Evolutionary conservation across 306 rosid species (phyloP).

Genomic region (Glycine tomentella): DNA sequence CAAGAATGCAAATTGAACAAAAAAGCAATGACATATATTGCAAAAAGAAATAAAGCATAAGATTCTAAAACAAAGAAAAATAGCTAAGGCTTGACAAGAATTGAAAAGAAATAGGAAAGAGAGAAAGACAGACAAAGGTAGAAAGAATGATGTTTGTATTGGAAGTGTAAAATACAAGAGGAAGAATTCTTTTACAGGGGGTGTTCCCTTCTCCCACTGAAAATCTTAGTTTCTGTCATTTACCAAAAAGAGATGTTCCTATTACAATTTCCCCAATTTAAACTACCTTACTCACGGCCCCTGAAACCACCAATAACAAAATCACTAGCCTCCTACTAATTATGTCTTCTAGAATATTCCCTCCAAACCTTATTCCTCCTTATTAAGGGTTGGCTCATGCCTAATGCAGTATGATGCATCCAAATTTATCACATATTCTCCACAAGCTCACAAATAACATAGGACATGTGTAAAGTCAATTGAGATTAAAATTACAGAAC

Average conservation of each 20-base stretch:
- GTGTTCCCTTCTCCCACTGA: background rate
- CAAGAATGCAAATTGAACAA: constrained; percentile 9
- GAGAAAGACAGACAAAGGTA: background rate
- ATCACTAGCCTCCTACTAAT: background rate
- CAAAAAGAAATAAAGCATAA: constrained; percentile 13
- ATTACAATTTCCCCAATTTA: constrained; percentile 4
- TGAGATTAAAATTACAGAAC: constrained; percentile 19
- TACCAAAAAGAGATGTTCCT: background rate
- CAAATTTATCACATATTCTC: constrained; percentile 31
- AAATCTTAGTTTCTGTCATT: constrained; percentile 14
- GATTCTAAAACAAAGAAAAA: constrained; percentile 14
- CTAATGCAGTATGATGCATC: constrained; percentile 33
- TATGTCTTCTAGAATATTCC: constrained; percentile 3
- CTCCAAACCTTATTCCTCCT: constrained; percentile 2
- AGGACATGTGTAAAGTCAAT: constrained; percentile 32
- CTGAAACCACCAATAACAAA: background rate
- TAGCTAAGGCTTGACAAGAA: background rate
- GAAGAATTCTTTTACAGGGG: constrained; percentile 1
- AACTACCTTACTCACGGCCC: background rate
- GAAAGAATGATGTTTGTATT: background rate
- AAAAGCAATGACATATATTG: constrained; percentile 4
- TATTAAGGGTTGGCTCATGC: background rate
- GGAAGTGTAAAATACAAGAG: constrained; percentile 7
- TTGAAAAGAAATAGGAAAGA: background rate
- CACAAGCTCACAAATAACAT: constrained; percentile 11